These are phyloP conservation scores for Cytospora piceae DNA, from an alignment of 2,329 filamentous ascomycete species.

Conservation along the genomic window DNA sequence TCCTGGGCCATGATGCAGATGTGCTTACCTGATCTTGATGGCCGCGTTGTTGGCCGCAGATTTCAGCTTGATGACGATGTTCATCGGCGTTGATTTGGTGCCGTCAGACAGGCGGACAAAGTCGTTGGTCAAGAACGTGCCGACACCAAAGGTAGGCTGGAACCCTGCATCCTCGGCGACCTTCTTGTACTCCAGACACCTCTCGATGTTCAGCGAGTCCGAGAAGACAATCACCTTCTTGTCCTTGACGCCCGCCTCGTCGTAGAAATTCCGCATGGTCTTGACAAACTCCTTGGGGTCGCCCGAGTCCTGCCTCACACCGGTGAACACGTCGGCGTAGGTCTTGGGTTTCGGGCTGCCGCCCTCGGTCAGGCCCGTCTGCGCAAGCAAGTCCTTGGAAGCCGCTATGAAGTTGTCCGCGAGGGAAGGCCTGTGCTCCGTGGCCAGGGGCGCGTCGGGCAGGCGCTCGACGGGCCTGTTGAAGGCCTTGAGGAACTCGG, in stretches of 20 bases:
- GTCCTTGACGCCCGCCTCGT: slow-evolving; percentile 71
- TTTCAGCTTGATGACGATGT: slow-evolving; percentile 97
- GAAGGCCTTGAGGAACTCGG: slow-evolving; percentile 85
- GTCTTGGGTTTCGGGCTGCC: slow-evolving; percentile 54
- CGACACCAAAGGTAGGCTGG: slow-evolving; percentile 87
- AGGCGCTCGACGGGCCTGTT: slow-evolving; percentile 61
- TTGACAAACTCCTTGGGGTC: slow-evolving; percentile 81
- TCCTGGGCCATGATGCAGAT: neutral
- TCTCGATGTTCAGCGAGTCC: slow-evolving; percentile 89
- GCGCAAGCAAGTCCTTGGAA: slow-evolving; percentile 32
- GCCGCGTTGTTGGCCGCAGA: slow-evolving; percentile 80
- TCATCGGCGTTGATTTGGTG: slow-evolving; percentile 86
- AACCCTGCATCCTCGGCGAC: slow-evolving; percentile 81
- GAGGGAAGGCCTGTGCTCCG: slow-evolving; percentile 34
- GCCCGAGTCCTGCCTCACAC: slow-evolving; percentile 88
- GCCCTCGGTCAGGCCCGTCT: slow-evolving; percentile 46
- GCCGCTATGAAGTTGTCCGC: slow-evolving; percentile 39
- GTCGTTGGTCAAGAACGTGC: slow-evolving; percentile 95
- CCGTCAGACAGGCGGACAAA: slow-evolving; percentile 73
- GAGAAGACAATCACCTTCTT: slow-evolving; percentile 94
- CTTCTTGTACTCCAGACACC: slow-evolving; percentile 87
- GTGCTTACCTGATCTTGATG: slow-evolving; percentile 78
- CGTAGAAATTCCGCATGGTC: slow-evolving; percentile 80
- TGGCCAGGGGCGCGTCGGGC: slow-evolving; percentile 43
- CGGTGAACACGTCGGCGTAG: slow-evolving; percentile 82